Conservation (phyloP, 495 filamentous ascomycete species). For the Neurospora africana region DNA sequence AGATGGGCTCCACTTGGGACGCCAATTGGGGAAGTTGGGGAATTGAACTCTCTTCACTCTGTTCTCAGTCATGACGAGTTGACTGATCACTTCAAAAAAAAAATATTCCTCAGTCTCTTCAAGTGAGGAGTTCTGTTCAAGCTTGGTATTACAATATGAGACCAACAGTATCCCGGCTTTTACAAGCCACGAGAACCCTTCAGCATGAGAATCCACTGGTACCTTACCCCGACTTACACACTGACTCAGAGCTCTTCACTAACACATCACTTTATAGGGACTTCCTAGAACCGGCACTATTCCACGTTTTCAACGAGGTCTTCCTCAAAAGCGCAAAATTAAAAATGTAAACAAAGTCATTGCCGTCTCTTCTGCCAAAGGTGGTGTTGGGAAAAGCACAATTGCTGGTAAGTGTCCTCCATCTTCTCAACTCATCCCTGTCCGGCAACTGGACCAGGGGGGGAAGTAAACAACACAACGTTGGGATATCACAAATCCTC, state of each 20-base stretch:
- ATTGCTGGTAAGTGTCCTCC: conserved; percentile 52
- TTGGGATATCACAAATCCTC: too few species aligned
- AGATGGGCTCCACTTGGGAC: not conserved
- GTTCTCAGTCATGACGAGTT: not conserved
- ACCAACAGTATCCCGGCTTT: conserved; percentile 34
- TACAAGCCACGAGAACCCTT: conserved; percentile 53
- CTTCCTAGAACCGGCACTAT: conserved; percentile 71
- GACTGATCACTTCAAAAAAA: too few species aligned
- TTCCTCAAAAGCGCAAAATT: conserved; percentile 72
- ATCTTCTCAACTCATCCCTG: not conserved
- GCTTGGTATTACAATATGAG: conserved; percentile 31
- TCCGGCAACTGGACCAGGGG: not conserved
- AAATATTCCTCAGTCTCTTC: not conserved
- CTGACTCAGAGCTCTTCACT: conserved; percentile 1
- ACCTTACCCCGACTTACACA: conserved; percentile 9
- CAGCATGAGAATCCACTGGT: conserved; percentile 93
- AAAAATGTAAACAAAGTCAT: conserved; percentile 75
- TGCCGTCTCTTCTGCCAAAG: conserved; percentile 90
- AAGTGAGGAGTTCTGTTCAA: too few species aligned
- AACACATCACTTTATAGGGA: conserved; percentile 42
- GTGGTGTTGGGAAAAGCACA: conserved; percentile 92
- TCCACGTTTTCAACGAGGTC: conserved; percentile 71
- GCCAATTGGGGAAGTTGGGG: not conserved
- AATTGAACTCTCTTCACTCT: not conserved
- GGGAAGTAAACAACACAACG: not conserved